Evolutionary conservation across 805 yeast genomes (phyloP).

Genomic region (Kuraishia hungarica): DNA sequence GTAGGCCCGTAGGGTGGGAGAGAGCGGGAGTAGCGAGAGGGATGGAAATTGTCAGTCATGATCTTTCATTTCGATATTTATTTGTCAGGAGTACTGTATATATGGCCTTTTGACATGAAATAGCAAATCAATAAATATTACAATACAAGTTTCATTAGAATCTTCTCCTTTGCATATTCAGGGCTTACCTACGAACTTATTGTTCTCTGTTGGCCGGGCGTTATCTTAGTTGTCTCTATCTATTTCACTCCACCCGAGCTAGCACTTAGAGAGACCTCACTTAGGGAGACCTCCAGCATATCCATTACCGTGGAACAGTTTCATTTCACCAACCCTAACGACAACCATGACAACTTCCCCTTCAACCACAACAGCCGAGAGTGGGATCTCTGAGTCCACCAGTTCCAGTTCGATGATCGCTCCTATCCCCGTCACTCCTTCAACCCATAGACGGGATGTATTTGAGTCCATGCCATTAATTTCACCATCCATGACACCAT

Average conservation of each 20-base stretch:
- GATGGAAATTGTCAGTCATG: background rate
- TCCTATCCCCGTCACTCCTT: background rate
- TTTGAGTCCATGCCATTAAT: conserved; percentile 28
- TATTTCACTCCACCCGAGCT: too few relatives aligned
- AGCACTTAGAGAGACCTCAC: too few relatives aligned
- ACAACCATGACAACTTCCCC: background rate
- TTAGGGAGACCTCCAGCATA: too few relatives aligned
- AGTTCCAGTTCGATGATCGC: background rate
- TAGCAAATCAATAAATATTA: too few relatives aligned
- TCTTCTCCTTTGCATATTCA: too few relatives aligned
- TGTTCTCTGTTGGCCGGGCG: too few relatives aligned
- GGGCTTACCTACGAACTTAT: too few relatives aligned
- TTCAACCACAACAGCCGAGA: background rate
- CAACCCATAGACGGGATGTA: conserved; percentile 9
- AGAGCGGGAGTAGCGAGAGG: background rate
- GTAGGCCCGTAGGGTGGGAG: background rate
- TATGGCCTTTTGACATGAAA: too few relatives aligned
- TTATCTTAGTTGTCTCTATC: too few relatives aligned
- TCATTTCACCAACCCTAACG: background rate
- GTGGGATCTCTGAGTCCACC: background rate
- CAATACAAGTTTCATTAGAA: too few relatives aligned
- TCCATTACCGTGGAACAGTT: background rate
- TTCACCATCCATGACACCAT: conserved; percentile 30
- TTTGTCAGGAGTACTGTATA: background rate
- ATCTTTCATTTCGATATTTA: background rate